Evolutionary conservation across 2,329 filamentous ascomycete genomes (phyloP), one percentile per base, ranked within the genome.

Genomic region (Paecilomyces dactylethromorphus): DNA sequence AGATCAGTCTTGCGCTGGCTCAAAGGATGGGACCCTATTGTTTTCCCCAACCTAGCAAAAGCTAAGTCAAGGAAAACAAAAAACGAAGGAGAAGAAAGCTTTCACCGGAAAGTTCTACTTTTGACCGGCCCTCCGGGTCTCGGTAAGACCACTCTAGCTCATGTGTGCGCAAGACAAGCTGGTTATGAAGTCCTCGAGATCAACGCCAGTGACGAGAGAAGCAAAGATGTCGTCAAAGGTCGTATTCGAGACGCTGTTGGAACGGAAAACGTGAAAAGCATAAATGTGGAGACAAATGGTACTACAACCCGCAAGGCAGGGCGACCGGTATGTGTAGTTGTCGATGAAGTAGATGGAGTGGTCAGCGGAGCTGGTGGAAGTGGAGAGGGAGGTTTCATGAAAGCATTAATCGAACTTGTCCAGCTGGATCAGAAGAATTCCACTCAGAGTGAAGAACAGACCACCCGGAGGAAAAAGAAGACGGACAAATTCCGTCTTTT

Each of bases 131-230:
- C 94, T 0, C 94, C 94, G 0, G 94, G 94, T 1, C 79, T 99
- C 11, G 94, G 94, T 29, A 99, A 99, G 78, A 99, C 94, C 0
- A 99, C 94, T 0, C 75, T 99, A 54, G 94, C 94, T 1, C 94
- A 99, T 74, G 94, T 99, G 0, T 97, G 94, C 71, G 95, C 95
- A 0, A 87, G 83, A 65, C 94, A 99, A 75, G 94, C 94, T 4
- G 94, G 94, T 0, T 99, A 99, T 68, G 94, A 97, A 68, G 90
- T 96, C 1, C 84, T 97, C 70, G 94, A 99, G 72, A 96, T 99
- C 76, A 99, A 99, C 68, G 94, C 95, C 8, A 97, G 93, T 67
- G 94, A 99, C 69, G 95, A 99, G 70, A 84, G 94, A 67, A 96
- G 91, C 69, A 83, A 84, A 31, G 87, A 93, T 68, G 91, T 99